Evolutionary conservation across 345 rosid species (phyloP), one percentile per base, ranked within the genome.

Genomic region (Pistacia atlantica): DNA sequence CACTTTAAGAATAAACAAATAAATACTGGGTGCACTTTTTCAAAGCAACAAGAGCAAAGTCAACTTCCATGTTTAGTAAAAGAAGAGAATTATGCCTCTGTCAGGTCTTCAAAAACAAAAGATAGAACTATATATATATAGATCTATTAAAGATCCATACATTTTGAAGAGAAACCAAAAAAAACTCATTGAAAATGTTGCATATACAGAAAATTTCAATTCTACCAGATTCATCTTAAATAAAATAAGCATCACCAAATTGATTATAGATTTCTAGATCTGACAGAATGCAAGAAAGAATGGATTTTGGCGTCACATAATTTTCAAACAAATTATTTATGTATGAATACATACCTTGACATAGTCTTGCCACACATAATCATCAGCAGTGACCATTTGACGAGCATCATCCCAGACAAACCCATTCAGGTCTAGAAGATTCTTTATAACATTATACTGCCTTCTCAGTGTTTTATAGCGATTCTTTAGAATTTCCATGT

Each of bases 371-470:
- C 98, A 94, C 18, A 90, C 90, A 76, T 67, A 81, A 85, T 92
- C 94, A 82, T 94, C 92, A 45, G 97, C 97, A 48, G 88, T 87
- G 80, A 91, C 91, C 98, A 90, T 91, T 83, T 91, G 92, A 48
- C 93, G 93, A 57, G 88, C 82, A 82, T 91, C 91, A 80, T 94
- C 90, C 98, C 98, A 94, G 65, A 80, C 61, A 75, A 94, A 94
- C 25, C 94, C 97, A 77, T 91, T 89, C 65, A 86, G 69, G 66
- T 90, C 83, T 68, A 94, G 91, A 73, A 94, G 81, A 70, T 87
- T 86, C 84, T 86, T 94, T 73, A 92, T 87, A 3, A 85, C 90
- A 22, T 84, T 92, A 81, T 86, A 86, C 65, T 92, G 98, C 73
- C 97, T 84, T 75, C 87, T 88, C 52, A 94, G 80, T 70, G 96